Evolutionary conservation across 208 protist species (phyloP).

Genomic region (Spongospora subterranea): DNA sequence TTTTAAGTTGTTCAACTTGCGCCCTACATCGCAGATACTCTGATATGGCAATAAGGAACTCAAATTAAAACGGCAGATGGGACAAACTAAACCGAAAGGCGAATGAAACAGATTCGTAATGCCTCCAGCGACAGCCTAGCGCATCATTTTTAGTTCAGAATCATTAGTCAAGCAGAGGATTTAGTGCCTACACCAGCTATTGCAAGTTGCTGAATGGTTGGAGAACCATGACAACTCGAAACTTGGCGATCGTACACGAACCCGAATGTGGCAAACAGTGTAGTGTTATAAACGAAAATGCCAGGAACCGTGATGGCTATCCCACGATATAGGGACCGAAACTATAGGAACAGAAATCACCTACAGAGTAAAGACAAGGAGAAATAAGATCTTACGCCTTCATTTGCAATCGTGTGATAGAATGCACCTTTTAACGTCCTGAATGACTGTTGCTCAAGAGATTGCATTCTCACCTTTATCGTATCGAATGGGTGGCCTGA

Average conservation of each 20-base stretch:
- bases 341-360: neutral
- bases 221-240: neutral
- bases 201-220: neutral
- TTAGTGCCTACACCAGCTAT: neutral
- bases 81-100: neutral
- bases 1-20: neutral
- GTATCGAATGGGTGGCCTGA: constrained; percentile 10
- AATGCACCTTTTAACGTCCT: no score
- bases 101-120: neutral
- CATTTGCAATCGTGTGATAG: no score
- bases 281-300: neutral
- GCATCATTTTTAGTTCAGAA: neutral
- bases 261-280: neutral
- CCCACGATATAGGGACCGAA: neutral
- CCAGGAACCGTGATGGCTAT: neutral
- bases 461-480: neutral
- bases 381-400: no score
- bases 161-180: no score
- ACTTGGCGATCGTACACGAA: neutral
- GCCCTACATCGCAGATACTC: neutral
- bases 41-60: neutral
- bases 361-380: no score
- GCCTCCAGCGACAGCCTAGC: neutral
- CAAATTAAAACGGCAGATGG: neutral
- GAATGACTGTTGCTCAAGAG: neutral